Evolutionary conservation across 306 rosid species (phyloP).

Genomic region (Malus sieversii): DNA sequence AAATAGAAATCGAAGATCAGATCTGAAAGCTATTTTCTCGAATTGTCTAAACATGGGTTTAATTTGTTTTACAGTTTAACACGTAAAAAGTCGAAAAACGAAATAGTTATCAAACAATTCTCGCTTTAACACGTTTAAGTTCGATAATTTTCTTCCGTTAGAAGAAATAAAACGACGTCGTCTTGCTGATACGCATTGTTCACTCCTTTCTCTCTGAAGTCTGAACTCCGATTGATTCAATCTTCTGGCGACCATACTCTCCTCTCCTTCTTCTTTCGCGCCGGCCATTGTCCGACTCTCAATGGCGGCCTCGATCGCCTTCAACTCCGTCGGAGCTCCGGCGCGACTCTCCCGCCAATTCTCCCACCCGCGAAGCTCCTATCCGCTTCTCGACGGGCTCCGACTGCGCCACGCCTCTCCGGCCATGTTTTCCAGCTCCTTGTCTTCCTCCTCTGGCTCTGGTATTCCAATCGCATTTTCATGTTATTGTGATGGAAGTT

Average conservation of each 20-base stretch:
- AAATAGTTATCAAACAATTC: too few species aligned
- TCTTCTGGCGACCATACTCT: constrained; percentile 11
- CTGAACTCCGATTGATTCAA: background rate
- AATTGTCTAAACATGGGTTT: too few species aligned
- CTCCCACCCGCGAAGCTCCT: background rate
- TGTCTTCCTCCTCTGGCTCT: background rate
- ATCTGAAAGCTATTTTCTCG: too few species aligned
- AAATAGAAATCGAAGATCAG: too few species aligned
- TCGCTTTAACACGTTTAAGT: too few species aligned
- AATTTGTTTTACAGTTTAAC: too few species aligned
- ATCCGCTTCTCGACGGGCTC: constrained; percentile 10
- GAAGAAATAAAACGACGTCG: too few species aligned
- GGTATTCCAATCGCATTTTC: constrained; percentile 7
- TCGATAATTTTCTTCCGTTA: too few species aligned
- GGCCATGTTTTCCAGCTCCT: background rate
- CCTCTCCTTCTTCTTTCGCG: background rate
- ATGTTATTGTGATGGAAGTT: background rate
- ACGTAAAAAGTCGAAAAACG: too few species aligned
- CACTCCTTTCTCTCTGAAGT: too few species aligned
- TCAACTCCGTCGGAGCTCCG: constrained; percentile 23
- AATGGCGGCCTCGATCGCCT: constrained; percentile 30
- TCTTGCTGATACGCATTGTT: too few species aligned
- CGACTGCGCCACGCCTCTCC: background rate
- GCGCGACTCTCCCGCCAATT: constrained; percentile 9
- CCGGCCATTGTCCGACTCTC: constrained; percentile 8